Base-by-base conservation (phyloP, 306 rosid genomes). In the Elaeagnus macrophylla region DNA sequence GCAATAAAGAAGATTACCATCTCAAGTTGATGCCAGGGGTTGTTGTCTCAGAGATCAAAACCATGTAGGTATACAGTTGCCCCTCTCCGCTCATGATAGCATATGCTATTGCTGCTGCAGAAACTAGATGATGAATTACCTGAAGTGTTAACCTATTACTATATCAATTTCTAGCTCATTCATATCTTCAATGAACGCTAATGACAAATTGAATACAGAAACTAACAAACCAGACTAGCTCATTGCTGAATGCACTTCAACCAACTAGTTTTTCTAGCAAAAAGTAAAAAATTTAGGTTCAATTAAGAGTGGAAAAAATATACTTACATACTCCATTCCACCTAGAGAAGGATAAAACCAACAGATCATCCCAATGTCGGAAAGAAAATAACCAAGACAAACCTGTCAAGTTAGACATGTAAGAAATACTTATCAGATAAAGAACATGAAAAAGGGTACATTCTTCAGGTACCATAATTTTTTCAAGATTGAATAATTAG, bases 1-100 rank as follows among this genome's bases (percentile, higher is more conserved):
- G 41, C 60, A 25, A 25, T 25, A 25, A 25, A 25, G 32, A 5
- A 25, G 32, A 25, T 48, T 65, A 72, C 82, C 82, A 77, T 77
- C 82, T 77, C 71, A 77, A 68, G 58, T 77, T 77, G 54, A 77
- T 72, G 67, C 69, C 82, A 41, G 82, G 82, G 61, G 79, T 77
- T 10, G 82, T 77, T 48, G 73, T 54, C 61, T 77, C 82, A 12
- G 82, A 77, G 42, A 77, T 77, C 67, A 77, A 79, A 14, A 77
- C 66, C 82, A 77, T 77, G 56, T 55, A 77, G n/a, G 82, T 77
- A 51, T 77, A 77, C 60, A 77, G 82, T 55, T 77, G 82, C 32
- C 82, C 82, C 66, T 77, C 82, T 60, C 76, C 78, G 17, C 76
- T 60, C 48, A 72, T 65, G 71, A 77, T 66, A 66, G 82, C 68